Conservation (phyloP, 139 green algal species). For the Chlamydomonas sp. region DNA sequence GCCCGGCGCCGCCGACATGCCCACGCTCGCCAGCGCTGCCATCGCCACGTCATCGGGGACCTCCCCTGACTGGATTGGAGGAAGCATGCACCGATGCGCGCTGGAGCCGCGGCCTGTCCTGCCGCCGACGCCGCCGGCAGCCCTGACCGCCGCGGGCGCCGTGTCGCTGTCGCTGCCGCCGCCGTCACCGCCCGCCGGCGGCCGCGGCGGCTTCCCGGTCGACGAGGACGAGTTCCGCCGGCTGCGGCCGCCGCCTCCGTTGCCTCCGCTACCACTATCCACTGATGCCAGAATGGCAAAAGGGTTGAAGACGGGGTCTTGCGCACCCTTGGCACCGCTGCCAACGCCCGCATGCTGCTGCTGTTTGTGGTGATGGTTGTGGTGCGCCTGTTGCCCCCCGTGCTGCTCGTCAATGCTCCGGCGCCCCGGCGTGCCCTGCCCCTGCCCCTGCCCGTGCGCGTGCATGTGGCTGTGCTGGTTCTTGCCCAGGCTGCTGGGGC, state of each 20-base stretch:
- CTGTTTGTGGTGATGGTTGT: not conserved
- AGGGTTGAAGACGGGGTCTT: constrained; percentile 11
- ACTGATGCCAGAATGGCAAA: not conserved
- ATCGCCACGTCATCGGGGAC: not conserved
- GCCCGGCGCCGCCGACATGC: not conserved
- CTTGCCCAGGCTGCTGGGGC: not conserved
- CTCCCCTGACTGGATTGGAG: constrained; percentile 17
- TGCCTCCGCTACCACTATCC: not conserved
- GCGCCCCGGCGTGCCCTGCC: not conserved
- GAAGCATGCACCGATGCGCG: not conserved
- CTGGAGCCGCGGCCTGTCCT: no score
- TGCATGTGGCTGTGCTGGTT: not conserved
- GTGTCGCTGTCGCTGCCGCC: not conserved
- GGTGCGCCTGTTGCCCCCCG: not conserved
- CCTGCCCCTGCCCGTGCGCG: not conserved
- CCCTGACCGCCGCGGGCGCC: no score
- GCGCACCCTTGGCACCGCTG: not conserved
- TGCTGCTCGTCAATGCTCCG: constrained; percentile 17
- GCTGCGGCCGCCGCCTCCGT: not conserved
- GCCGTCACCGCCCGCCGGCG: not conserved
- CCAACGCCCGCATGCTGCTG: not conserved
- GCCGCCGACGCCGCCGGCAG: no score
- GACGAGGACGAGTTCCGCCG: not conserved
- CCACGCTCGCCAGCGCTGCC: constrained; percentile 8
- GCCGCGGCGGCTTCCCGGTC: constrained; percentile 1